A percentile compares a stretch with the other conserved stretches of the same genome.
Conservation (phyloP, 768 basidiomycete species). For the Myochromella boudieri region DNA sequence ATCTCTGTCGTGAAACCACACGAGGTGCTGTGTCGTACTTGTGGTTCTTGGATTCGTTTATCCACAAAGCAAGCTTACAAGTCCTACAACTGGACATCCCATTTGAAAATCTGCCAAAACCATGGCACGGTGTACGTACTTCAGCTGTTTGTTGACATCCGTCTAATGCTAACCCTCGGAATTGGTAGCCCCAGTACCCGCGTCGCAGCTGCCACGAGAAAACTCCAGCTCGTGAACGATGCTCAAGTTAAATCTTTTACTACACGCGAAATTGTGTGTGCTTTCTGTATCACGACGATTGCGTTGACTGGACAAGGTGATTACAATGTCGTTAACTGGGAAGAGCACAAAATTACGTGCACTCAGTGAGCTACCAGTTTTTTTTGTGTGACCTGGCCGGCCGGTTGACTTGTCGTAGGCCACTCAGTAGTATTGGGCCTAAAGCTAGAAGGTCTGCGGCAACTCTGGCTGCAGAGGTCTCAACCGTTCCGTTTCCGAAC, state of each 20-base stretch:
- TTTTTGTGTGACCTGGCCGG: neutral
- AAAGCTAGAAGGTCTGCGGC: conserved; percentile 6
- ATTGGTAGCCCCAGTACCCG: conserved; percentile 51
- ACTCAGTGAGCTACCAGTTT: conserved; percentile 11
- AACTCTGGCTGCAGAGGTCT: conserved; percentile 5
- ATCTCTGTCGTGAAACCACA: conserved; percentile 49
- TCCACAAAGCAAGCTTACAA: conserved; percentile 40
- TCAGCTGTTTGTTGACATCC: neutral
- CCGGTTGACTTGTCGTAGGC: neutral
- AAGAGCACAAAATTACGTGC: conserved; percentile 59
- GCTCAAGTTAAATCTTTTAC: conserved; percentile 53
- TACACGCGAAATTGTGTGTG: conserved; percentile 47
- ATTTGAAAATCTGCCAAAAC: conserved; percentile 44
- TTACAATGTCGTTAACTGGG: conserved; percentile 62
- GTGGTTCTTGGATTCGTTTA: conserved; percentile 63
- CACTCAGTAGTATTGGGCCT: conserved; percentile 1
- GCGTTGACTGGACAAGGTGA: conserved; percentile 48
- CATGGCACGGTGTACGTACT: conserved; percentile 36
- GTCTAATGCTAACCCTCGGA: neutral
- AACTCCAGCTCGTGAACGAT: conserved; percentile 64
- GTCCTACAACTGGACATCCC: conserved; percentile 52
- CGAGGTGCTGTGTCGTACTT: conserved; percentile 57
- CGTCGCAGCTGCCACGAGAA: conserved; percentile 62
- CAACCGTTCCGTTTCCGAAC: conserved; percentile 16
- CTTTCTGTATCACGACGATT: conserved; percentile 46